Percentiles rank a stretch among this genome's conserved stretches.
phyloP scores from a whole-genome alignment of 2,329 filamentous ascomycete genomes.

The Cercospora sp. region DNA sequence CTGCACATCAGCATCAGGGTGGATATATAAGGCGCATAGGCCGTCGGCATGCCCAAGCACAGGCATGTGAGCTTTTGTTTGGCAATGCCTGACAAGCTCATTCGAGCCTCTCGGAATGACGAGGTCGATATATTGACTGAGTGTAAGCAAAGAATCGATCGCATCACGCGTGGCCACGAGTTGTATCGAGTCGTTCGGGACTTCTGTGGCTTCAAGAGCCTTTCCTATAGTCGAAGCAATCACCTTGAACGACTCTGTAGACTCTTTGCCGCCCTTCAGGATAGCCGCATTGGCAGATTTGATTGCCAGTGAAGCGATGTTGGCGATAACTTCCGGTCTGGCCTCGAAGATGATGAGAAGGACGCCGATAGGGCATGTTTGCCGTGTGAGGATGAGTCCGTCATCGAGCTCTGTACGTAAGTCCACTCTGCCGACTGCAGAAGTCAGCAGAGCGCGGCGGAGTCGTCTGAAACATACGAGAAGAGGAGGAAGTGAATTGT shows the following conservation, averaged over 20 bases:
- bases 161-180: constrained; percentile 91
- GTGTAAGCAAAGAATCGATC: constrained; percentile 80
- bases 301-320: constrained; percentile 91
- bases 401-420: constrained; percentile 84
- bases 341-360: constrained; percentile 98
- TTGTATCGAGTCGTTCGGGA: constrained; percentile 85
- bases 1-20: constrained; percentile 69
- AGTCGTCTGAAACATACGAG: constrained; percentile 3
- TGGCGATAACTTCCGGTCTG: constrained; percentile 95
- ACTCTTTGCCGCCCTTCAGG: constrained; percentile 95
- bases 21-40: constrained; percentile 82
- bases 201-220: constrained; percentile 69
- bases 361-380: constrained; percentile 95
- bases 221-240: constrained; percentile 82
- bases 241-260: constrained; percentile 87
- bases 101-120: constrained; percentile 92
- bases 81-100: constrained; percentile 86
- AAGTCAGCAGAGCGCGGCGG: constrained; percentile 33
- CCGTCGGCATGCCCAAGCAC: constrained; percentile 96
- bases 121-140: constrained; percentile 87
- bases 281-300: constrained; percentile 98
- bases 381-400: constrained; percentile 77
- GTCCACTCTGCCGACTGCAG: constrained; percentile 75
- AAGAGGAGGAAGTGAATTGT: constrained; percentile 10
- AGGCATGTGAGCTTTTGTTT: constrained; percentile 86